phyloP scores from a whole-genome alignment of 208 protist species.

The Vickermania ingenoplastis region DNA sequence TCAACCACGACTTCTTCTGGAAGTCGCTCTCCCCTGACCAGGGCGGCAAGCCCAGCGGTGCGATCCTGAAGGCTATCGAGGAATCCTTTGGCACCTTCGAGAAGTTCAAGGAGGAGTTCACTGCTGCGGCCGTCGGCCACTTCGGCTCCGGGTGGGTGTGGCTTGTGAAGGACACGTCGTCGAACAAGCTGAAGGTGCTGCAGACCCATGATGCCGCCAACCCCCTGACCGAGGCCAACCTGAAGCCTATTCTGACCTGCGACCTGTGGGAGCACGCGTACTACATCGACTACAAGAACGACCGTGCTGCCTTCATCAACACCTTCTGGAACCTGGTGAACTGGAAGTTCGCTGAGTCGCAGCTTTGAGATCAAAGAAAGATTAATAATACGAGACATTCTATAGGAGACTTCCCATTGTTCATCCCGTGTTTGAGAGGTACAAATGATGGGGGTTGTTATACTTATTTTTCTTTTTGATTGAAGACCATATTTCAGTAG shows the following conservation, averaged over 20 bases:
- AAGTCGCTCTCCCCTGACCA: conserved; percentile 53
- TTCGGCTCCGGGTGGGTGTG: conserved; percentile 94
- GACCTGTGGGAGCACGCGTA: conserved; percentile 95
- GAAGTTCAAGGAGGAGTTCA: conserved; percentile 92
- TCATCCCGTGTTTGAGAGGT: no score
- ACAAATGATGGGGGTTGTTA: no score
- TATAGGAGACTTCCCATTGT: no score
- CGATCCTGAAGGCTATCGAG: conserved; percentile 65
- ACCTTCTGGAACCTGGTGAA: conserved; percentile 91
- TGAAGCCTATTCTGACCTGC: conserved; percentile 80
- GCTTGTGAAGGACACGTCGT: conserved; percentile 75
- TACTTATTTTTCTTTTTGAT: no score
- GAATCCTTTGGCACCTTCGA: conserved; percentile 74
- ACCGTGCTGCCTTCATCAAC: conserved; percentile 85
- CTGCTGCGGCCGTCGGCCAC: conserved; percentile 66
- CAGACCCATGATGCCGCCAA: conserved; percentile 73
- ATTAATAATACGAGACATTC: no score
- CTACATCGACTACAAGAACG: conserved; percentile 94
- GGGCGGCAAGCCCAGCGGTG: conserved; percentile 48
- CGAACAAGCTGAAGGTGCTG: conserved; percentile 73
- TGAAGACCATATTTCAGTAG: no score
- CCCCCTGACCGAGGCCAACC: conserved; percentile 56
- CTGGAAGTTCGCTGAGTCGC: conserved; percentile 76
- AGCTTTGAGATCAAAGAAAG: no score
- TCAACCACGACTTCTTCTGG: conserved; percentile 95